Evolutionary conservation across 768 basidiomycete species (phyloP).

Genomic region (Gymnopilus junonius): DNA sequence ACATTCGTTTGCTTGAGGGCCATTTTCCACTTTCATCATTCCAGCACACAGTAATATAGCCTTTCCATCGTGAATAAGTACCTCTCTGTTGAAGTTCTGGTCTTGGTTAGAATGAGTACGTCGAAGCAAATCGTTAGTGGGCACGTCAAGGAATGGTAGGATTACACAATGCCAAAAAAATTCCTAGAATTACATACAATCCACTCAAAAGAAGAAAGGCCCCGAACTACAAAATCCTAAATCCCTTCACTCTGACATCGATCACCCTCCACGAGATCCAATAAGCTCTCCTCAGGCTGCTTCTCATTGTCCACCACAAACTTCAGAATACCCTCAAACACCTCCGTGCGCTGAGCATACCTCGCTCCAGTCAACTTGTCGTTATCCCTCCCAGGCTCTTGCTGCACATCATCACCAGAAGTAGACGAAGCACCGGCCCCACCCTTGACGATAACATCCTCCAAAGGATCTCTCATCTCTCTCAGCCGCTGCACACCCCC

Average conservation of each 20-base stretch:
- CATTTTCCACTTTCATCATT: too few species aligned
- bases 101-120: too few species aligned
- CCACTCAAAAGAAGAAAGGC: too few species aligned
- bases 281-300: slow-evolving; percentile 65
- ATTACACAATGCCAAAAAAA: too few species aligned
- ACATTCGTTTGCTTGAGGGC: too few species aligned
- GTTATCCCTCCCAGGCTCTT: neutral
- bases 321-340: slow-evolving; percentile 69
- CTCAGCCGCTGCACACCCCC: slow-evolving; percentile 25
- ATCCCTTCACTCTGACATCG: slow-evolving; percentile 17
- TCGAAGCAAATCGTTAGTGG: too few species aligned
- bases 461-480: slow-evolving; percentile 31
- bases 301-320: slow-evolving; percentile 68
- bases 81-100: too few species aligned
- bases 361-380: slow-evolving; percentile 43
- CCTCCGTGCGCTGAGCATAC: slow-evolving; percentile 67
- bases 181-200: too few species aligned
- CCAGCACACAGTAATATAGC: too few species aligned
- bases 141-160: too few species aligned
- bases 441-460: slow-evolving; percentile 20
- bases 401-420: neutral
- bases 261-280: slow-evolving; percentile 61
- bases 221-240: too few species aligned
- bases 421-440: neutral
- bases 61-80: too few species aligned